Conservation (phyloP, 2,329 filamentous ascomycete genomes). For the Fusarium verrucosum region DNA sequence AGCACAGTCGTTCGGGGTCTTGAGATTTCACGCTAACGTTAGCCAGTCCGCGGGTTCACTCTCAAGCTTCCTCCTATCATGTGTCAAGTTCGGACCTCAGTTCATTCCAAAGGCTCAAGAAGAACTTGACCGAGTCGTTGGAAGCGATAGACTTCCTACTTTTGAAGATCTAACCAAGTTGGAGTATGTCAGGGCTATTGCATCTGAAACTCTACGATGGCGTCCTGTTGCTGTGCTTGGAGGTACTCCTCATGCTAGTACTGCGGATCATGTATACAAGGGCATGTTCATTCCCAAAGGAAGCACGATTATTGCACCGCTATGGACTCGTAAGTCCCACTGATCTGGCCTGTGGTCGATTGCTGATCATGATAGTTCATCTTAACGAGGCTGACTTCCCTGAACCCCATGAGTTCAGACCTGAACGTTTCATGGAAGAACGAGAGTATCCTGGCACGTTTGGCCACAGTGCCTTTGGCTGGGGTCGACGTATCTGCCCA, state of each 20-base stretch:
- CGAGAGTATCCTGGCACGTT: constrained; percentile 50
- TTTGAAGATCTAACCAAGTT: constrained; percentile 51
- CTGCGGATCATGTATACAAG: constrained; percentile 52
- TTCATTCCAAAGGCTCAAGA: constrained; percentile 56
- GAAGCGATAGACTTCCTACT: constrained; percentile 48
- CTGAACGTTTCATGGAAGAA: constrained; percentile 49
- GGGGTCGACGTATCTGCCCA: constrained; percentile 53
- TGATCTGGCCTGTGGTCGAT: rapidly evolving
- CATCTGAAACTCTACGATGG: constrained; percentile 54
- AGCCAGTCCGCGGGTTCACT: constrained; percentile 56
- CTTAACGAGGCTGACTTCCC: constrained; percentile 54
- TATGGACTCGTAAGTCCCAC: constrained; percentile 53
- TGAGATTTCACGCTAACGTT: rapidly evolving
- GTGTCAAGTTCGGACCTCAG: constrained; percentile 59
- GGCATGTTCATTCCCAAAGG: constrained; percentile 58
- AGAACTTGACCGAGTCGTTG: constrained; percentile 53
- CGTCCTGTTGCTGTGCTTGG: constrained; percentile 54
- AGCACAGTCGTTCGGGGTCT: not conserved
- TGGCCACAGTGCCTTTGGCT: constrained; percentile 54
- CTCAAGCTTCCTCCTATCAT: constrained; percentile 62
- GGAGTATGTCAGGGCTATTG: constrained; percentile 50
- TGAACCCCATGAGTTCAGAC: constrained; percentile 52
- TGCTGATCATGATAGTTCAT: constrained; percentile 44
- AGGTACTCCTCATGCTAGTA: constrained; percentile 59
- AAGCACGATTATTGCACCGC: constrained; percentile 53